phyloP scores from a whole-genome alignment of 2,329 filamentous ascomycete genomes.

The Xenoacremonium recifei region DNA sequence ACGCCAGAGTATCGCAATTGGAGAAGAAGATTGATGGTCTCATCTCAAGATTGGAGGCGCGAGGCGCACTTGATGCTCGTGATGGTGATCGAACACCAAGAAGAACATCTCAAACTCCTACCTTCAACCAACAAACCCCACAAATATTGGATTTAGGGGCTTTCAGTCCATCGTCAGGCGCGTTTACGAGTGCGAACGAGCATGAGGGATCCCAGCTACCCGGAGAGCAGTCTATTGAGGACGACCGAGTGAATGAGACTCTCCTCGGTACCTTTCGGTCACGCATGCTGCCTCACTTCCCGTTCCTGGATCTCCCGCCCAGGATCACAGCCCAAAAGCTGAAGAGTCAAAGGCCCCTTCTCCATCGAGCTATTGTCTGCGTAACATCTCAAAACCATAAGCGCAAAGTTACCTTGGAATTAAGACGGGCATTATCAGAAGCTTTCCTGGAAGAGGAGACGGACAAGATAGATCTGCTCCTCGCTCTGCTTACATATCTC shows the following conservation, averaged over 20 bases:
- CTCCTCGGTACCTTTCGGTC: neutral
- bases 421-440: neutral
- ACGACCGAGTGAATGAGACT: neutral
- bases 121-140: neutral
- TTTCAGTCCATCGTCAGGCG: neutral
- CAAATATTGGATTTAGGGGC: neutral
- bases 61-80: neutral
- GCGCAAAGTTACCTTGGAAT: neutral
- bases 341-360: neutral
- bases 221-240: neutral
- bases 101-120: neutral
- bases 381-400: neutral
- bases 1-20: neutral
- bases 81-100: neutral
- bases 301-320: neutral
- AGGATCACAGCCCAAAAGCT: neutral
- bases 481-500: slow-evolving; percentile 2
- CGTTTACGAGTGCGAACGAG: neutral
- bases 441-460: neutral
- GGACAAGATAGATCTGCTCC: neutral
- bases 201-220: neutral
- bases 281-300: neutral
- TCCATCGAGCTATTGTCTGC: neutral
- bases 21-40: neutral
- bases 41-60: neutral